A percentile compares a stretch with the other conserved stretches of the same genome.
phyloP scores from a whole-genome alignment of 441 rosid genomes.

The Erysimum cheiri region DNA sequence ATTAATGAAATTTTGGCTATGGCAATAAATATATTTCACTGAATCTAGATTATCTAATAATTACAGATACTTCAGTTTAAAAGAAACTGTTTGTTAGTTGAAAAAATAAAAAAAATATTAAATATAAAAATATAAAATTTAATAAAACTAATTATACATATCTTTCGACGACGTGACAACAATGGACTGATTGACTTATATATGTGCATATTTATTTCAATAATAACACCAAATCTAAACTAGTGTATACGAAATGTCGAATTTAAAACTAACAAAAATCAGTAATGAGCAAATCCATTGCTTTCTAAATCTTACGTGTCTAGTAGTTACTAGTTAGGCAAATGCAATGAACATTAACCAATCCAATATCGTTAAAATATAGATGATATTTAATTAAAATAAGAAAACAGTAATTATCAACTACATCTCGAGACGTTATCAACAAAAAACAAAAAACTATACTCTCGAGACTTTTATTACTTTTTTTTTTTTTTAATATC shows the following conservation, averaged over 20 bases:
- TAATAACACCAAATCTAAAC: slow-evolving; percentile 15
- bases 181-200: not conserved
- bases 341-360: slow-evolving; percentile 18
- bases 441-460: not conserved
- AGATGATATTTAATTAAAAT: not conserved
- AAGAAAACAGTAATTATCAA: slow-evolving; percentile 28
- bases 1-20: slow-evolving; percentile 1
- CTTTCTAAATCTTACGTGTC: slow-evolving; percentile 27
- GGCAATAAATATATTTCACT: not conserved
- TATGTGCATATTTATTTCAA: not conserved
- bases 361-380: not conserved
- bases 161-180: slow-evolving; percentile 25
- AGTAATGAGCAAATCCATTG: not conserved
- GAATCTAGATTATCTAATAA: not conserved
- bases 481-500: not conserved
- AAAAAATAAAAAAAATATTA: not conserved
- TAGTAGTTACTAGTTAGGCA: slow-evolving; percentile 27
- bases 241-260: slow-evolving; percentile 2
- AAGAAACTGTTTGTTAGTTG: not conserved
- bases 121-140: not conserved
- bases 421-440: slow-evolving; percentile 15
- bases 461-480: not conserved
- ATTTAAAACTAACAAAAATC: slow-evolving; percentile 18
- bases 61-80: not conserved
- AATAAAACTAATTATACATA: not conserved